Percentiles rank a stretch among this genome's conserved stretches.
Evolutionary conservation across 2,329 filamentous ascomycete genomes (phyloP).

Genomic region (Dryadomyces quercivorus): DNA sequence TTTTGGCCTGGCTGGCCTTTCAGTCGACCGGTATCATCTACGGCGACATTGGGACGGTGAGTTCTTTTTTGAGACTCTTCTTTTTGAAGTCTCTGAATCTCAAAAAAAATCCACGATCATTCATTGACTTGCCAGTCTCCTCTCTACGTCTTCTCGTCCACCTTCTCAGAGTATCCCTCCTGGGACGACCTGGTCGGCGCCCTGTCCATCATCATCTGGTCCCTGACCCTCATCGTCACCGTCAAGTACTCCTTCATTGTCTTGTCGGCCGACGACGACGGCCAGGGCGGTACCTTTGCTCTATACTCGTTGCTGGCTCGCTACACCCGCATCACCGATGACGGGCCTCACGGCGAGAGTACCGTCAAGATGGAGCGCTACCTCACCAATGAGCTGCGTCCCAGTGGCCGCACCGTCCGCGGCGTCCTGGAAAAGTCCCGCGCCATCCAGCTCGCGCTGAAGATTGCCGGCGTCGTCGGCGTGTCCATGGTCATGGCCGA

Average conservation of each 20-base stretch:
- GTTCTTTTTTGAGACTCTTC: no score
- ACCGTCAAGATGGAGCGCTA: conserved; percentile 48
- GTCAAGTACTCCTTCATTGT: conserved; percentile 58
- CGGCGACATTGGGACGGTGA: conserved; percentile 48
- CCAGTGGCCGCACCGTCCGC: conserved; percentile 38
- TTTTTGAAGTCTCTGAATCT: no score
- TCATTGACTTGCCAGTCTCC: conserved; percentile 23
- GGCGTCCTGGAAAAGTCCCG: conserved; percentile 44
- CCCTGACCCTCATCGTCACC: conserved; percentile 55
- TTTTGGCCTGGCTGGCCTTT: conserved; percentile 39
- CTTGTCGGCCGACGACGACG: conserved; percentile 55
- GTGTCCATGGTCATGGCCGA: conserved; percentile 54
- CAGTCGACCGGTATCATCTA: conserved; percentile 57
- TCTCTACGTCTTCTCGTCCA: conserved; percentile 62
- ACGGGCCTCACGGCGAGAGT: conserved; percentile 43
- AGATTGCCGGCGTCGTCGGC: conserved; percentile 50
- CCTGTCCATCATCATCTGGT: conserved; percentile 58
- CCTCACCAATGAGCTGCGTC: conserved; percentile 40
- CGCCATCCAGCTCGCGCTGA: conserved; percentile 39
- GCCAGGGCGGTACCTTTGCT: conserved; percentile 58
- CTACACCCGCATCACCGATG: conserved; percentile 46
- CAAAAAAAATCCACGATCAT: no score
- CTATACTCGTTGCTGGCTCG: conserved; percentile 52
- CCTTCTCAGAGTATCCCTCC: conserved; percentile 42
- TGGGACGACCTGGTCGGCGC: conserved; percentile 50